Conservation (phyloP, 1,284 basidiomycete species). For the Cryptococcus depauperatus region DNA sequence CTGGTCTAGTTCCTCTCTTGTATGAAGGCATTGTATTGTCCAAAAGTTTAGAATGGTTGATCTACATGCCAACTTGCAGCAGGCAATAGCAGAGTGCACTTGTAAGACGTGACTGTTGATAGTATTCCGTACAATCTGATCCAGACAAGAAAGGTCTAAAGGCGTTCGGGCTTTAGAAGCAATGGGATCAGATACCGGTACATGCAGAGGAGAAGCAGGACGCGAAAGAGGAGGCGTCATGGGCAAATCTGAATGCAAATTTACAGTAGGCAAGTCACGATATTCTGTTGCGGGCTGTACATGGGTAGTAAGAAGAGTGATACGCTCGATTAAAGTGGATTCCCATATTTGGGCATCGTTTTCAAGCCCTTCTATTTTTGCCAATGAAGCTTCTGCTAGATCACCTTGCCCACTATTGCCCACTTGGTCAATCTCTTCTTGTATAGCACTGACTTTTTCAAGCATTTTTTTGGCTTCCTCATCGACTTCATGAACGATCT, state of each 20-base stretch:
- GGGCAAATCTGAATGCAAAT: conserved; percentile 24
- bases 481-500: conserved; percentile 8
- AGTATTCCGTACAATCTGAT: conserved; percentile 60
- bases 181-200: background rate
- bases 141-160: conserved; percentile 56
- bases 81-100: conserved; percentile 37
- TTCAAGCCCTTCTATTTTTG: conserved; percentile 1
- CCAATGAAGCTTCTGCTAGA: background rate
- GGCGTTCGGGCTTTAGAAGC: conserved; percentile 30
- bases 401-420: background rate
- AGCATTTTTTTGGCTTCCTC: conserved; percentile 9
- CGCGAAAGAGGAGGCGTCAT: conserved; percentile 12
- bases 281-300: background rate
- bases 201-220: background rate
- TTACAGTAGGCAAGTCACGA: conserved; percentile 14
- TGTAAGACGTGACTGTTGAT: conserved; percentile 60
- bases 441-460: background rate
- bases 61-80: background rate
- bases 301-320: conserved; percentile 8
- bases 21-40: conserved; percentile 1
- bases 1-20: conserved; percentile 1
- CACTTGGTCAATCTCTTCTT: background rate
- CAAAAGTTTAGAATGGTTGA: background rate
- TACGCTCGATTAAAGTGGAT: conserved; percentile 5
- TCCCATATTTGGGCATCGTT: conserved; percentile 6